Base-by-base conservation (phyloP, 495 filamentous ascomycete genomes). In the Xylaria nigripes region DNA sequence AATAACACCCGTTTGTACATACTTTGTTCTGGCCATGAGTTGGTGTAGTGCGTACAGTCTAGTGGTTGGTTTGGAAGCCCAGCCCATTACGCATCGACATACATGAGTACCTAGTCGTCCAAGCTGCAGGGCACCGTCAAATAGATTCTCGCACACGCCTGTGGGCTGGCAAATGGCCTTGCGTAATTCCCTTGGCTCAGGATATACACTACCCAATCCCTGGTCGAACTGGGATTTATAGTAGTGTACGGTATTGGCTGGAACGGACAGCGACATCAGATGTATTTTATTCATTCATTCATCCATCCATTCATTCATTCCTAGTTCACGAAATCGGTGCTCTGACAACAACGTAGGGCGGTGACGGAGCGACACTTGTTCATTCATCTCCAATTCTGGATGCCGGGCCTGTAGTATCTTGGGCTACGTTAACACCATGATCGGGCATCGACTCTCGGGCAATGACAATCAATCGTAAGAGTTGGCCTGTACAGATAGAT, bases 71-170 rank as follows among this genome's bases (percentile, higher is more conserved):
- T 38, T 46, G 22, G 41, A 21, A 22, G 23, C 51, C 32, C 51
- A 30, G 51, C 44, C 50, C 15, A 32, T 54, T 46, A 25, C 24
- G 51, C 44, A 48, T 48, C 44, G 38, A 24, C 45, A 48, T 22
- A 19, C 27, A 9, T 29, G 4, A 4, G 36, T 40, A 40, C 36
- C 15, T 18, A 30, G 42, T 22, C 23, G n/a, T 54, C 44, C n/a
- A 22, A n/a, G 44, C 32, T 54, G 51, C 51, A 54, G 41, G 51
- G 51, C 48, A 48, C 22, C 44, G 42, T 32, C 51, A 42, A 42
- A 47, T 46, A 22, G 21, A 48, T 45, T 32, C 13, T 6, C 27
- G 12, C 6, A 29, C 30, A 49, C 36, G 34, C 22, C 36, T 5
- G 41, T 22, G 44, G 34, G 34, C 19, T 45, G 44, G 32, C 44